Percentiles rank a stretch among this genome's conserved stretches.
These are phyloP conservation scores for Oryza officinalis DNA, from an alignment of 176 grass and related monocot species.

Conservation along the genomic window DNA sequence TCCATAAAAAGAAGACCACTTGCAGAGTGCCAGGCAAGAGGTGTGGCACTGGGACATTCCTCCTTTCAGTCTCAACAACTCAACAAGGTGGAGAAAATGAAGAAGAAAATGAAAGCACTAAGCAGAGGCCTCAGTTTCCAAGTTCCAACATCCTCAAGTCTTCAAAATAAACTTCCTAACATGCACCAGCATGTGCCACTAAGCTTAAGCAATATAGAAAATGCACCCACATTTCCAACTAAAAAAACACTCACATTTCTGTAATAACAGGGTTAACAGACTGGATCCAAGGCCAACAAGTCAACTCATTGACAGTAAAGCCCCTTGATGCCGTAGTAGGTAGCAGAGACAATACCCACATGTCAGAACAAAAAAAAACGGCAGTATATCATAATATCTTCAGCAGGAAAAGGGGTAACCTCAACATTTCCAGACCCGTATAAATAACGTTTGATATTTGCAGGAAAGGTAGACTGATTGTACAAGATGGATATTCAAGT, in stretches of 20 bases:
- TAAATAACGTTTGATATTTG: neutral
- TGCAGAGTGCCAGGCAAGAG: neutral
- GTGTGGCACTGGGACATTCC: neutral
- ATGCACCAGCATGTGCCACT: constrained; percentile 20
- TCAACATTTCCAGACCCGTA: neutral
- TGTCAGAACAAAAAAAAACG: neutral
- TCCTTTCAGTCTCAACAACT: neutral
- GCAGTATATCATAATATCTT: neutral
- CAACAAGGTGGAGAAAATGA: neutral
- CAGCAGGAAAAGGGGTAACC: neutral
- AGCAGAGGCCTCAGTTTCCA: neutral
- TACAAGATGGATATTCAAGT: neutral
- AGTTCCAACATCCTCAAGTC: neutral
- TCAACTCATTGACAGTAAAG: neutral
- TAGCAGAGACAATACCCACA: neutral
- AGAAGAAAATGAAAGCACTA: neutral
- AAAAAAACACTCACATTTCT: neutral
- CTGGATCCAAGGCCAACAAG: neutral
- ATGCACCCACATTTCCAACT: neutral
- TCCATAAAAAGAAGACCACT: too few species aligned
- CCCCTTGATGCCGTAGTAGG: neutral
- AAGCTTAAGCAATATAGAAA: neutral
- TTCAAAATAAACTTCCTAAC: neutral
- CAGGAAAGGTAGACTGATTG: neutral
- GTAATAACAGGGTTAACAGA: neutral